phyloP scores from a whole-genome alignment of 139 green algal species.

The Micromonas pusilla region DNA sequence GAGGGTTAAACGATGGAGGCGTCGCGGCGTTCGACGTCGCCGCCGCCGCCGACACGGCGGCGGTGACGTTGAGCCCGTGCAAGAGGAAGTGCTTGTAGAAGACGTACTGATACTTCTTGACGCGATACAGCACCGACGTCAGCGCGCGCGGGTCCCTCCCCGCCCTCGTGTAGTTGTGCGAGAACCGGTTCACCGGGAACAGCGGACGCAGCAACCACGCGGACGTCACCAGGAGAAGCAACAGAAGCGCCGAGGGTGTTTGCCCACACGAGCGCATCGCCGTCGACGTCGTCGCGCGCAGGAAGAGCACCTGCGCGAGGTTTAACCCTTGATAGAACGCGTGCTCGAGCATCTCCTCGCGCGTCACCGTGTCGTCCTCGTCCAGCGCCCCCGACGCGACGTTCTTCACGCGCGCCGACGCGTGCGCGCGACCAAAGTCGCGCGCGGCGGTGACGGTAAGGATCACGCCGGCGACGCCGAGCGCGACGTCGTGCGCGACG shows the following conservation, averaged over 20 bases:
- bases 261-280: not conserved
- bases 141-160: not conserved
- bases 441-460: not conserved
- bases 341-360: slow-evolving; percentile 25
- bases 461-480: not conserved
- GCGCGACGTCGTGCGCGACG: not conserved
- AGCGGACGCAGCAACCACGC: not conserved
- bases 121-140: slow-evolving; percentile 10
- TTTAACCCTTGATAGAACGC: slow-evolving; percentile 27
- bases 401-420: not conserved
- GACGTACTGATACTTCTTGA: slow-evolving; percentile 33
- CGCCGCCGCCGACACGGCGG: not conserved
- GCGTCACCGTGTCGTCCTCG: slow-evolving; percentile 14
- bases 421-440: slow-evolving; percentile 8
- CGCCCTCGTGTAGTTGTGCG: slow-evolving; percentile 15
- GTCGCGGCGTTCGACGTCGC: not conserved
- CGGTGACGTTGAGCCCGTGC: slow-evolving; percentile 25
- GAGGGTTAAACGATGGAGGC: not conserved
- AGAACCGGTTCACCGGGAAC: slow-evolving; percentile 26
- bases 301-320: not conserved
- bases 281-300: not conserved
- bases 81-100: slow-evolving; percentile 28
- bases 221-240: not conserved
- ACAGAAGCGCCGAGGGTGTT: not conserved
- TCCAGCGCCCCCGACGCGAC: slow-evolving; percentile 17